Evolutionary conservation across 352 stramenopile genomes (phyloP).

Genomic region (Globisporangium nodosum): DNA sequence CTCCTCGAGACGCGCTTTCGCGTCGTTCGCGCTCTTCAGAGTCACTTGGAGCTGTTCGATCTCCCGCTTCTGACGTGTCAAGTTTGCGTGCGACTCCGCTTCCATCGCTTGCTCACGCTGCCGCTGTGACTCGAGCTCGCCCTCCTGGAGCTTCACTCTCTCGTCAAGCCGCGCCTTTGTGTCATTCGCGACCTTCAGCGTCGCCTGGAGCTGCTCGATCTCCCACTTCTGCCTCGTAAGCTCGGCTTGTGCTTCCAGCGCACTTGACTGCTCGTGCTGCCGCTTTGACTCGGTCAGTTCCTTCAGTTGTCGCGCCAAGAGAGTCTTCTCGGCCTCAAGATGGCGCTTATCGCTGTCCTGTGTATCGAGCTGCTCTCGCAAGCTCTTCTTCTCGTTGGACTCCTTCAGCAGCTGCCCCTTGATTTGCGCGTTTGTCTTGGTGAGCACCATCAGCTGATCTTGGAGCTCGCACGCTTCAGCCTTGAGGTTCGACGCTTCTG

Average conservation of each 20-base stretch:
- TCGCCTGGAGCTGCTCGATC: conserved; percentile 38
- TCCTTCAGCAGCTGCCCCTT: conserved; percentile 41
- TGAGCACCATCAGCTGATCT: conserved; percentile 19
- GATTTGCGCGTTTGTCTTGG: conserved; percentile 24
- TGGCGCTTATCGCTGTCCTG: conserved; percentile 35
- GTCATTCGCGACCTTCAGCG: conserved; percentile 23
- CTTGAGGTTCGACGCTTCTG: conserved; percentile 16
- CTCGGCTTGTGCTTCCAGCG: conserved; percentile 8
- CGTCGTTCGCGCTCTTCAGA: conserved; percentile 23
- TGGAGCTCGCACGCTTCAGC: conserved; percentile 23
- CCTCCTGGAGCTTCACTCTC: conserved; percentile 21
- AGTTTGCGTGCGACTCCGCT: conserved; percentile 5
- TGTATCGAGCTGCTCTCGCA: conserved; percentile 25
- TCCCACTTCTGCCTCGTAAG: conserved; percentile 39
- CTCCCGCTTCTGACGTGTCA: conserved; percentile 31
- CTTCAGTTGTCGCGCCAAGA: conserved; percentile 10
- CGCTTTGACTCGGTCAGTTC: conserved; percentile 4
- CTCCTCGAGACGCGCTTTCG: conserved; percentile 29
- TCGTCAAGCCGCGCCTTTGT: conserved; percentile 34
- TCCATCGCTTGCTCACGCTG: conserved; percentile 4
- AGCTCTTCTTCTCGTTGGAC: conserved; percentile 32
- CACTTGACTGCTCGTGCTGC: conserved; percentile 14
- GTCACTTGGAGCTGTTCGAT: conserved; percentile 33
- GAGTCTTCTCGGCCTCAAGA: conserved; percentile 25
- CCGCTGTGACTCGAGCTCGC: conserved; percentile 27